These are phyloP conservation scores for Chlamydomonas schloesseri DNA, from an alignment of 139 green algal genomes.

Conservation along the genomic window DNA sequence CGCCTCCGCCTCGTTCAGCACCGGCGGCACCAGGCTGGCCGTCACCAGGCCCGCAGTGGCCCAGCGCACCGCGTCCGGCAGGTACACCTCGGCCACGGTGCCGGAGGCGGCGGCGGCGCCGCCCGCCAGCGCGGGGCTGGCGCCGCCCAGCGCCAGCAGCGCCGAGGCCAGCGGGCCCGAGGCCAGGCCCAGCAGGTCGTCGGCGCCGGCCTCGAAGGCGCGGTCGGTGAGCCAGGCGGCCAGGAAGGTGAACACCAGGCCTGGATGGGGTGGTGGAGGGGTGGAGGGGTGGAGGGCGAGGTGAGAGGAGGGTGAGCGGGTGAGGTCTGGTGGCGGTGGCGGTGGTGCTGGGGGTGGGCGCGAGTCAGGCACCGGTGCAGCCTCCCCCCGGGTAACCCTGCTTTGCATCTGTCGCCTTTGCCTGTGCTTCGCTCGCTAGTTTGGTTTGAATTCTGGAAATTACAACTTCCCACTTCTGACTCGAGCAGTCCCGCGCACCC, in stretches of 20 bases:
- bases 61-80: constrained; percentile 26
- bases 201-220: constrained; percentile 48
- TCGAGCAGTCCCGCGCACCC: too few relatives aligned
- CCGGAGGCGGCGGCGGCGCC: neutral
- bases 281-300: too few relatives aligned
- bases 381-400: too few relatives aligned
- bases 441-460: too few relatives aligned
- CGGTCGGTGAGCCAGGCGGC: constrained; percentile 49
- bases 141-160: neutral
- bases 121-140: too few relatives aligned
- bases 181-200: constrained; percentile 20
- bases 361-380: too few relatives aligned
- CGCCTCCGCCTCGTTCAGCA: constrained; percentile 34
- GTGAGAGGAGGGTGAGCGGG: neutral
- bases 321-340: too few relatives aligned
- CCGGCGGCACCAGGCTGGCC: neutral
- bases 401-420: too few relatives aligned
- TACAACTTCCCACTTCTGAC: too few relatives aligned
- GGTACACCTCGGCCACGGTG: neutral
- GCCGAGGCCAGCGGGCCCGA: neutral
- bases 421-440: too few relatives aligned
- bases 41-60: neutral
- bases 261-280: neutral
- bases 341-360: too few relatives aligned
- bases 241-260: constrained; percentile 44